Evolutionary conservation across 73 alveolate genomes (phyloP).

Genomic region (Effrenium voratum): DNA sequence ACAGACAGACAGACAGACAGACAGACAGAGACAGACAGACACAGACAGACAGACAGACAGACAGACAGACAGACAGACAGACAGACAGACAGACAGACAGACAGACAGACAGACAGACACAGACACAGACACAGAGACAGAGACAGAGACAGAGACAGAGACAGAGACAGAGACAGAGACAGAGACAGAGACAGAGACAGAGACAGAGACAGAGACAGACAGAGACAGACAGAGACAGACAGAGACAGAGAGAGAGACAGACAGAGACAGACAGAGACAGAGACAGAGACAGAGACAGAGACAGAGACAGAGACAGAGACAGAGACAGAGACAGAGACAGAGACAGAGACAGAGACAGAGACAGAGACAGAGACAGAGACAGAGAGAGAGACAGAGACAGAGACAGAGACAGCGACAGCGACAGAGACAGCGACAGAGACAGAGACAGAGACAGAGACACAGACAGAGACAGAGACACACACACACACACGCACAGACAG

Average conservation of each 20-base stretch:
- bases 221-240: slow-evolving; percentile 4
- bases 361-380: background rate
- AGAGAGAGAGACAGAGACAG: background rate
- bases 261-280: background rate
- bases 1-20: background rate
- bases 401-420: background rate
- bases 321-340: background rate
- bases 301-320: background rate
- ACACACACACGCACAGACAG: too few species aligned
- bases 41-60: background rate
- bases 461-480: background rate
- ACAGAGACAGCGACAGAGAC: background rate
- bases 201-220: background rate
- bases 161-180: background rate
- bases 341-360: background rate
- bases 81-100: background rate
- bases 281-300: background rate
- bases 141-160: background rate
- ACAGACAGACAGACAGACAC: background rate
- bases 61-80: background rate
- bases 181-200: background rate
- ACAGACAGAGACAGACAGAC: background rate
- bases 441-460: background rate
- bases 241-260: background rate
- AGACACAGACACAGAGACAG: background rate